Conservation (phyloP, 1,284 basidiomycete genomes). For the Coniferiporia sulphurascens region DNA sequence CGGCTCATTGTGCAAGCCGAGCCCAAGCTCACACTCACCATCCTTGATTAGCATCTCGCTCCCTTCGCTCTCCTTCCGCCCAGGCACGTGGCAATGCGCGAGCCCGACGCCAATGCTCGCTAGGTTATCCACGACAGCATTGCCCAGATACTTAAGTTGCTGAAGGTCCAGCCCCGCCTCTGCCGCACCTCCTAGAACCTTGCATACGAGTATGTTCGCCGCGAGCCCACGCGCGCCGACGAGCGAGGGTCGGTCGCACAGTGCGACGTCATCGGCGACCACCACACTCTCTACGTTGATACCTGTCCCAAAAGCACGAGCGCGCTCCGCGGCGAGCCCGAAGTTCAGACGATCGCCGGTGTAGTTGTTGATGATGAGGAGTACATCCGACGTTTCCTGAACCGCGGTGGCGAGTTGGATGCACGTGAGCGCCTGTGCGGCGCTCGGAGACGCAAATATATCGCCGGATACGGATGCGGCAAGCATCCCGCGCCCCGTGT, state of each 20-base stretch:
- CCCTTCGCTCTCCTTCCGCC: slow-evolving; percentile 28
- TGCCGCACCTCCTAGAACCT: slow-evolving; percentile 56
- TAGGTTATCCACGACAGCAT: slow-evolving; percentile 39
- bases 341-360: slow-evolving; percentile 66
- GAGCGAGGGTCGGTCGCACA: slow-evolving; percentile 34
- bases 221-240: slow-evolving; percentile 56
- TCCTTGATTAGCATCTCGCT: slow-evolving; percentile 26
- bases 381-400: slow-evolving; percentile 27
- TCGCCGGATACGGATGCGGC: slow-evolving; percentile 57
- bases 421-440: slow-evolving; percentile 49
- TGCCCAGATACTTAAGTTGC: slow-evolving; percentile 44
- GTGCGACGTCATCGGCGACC: slow-evolving; percentile 65
- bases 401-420: slow-evolving; percentile 41
- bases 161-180: slow-evolving; percentile 42
- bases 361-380: slow-evolving; percentile 44
- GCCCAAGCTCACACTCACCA: slow-evolving; percentile 44
- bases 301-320: slow-evolving; percentile 35
- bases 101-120: slow-evolving; percentile 49
- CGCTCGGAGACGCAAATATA: slow-evolving; percentile 61
- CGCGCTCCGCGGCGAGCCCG: slow-evolving; percentile 62
- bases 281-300: slow-evolving; percentile 49
- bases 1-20: slow-evolving; percentile 56
- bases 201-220: slow-evolving; percentile 66
- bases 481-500: slow-evolving; percentile 58
- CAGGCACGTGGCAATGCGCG: slow-evolving; percentile 55